Base-by-base conservation (phyloP, 495 filamentous ascomycete species). In the Podospora australis region DNA sequence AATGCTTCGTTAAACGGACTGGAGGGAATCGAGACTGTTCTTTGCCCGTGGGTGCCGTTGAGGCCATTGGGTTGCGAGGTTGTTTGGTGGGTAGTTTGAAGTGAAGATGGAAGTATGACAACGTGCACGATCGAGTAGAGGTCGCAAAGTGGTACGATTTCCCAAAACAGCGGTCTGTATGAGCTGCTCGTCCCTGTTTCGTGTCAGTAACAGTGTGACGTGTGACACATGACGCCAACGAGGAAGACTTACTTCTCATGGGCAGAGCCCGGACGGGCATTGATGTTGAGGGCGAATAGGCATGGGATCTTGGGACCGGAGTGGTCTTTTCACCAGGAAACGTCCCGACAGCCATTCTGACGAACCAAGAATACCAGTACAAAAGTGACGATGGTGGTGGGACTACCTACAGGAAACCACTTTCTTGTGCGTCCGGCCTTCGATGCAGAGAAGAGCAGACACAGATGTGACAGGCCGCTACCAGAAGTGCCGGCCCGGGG, bases 91-190 rank as follows among this genome's bases (percentile, higher is more conserved):
- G 42, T 26, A 10, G 10, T 22, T 6, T 29, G 43, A 0, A 35
- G 22, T 19, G 46, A 48, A 2, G 29, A 26, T 13, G 58, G 58
- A 11, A 59, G 48, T 16, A 58, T 23, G 40, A 56, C 46, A 5
- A 62, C 23, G 25, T 62, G 52, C 17, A 44, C 52, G 30, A 54
- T 32, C 0, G 49, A 50, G 40, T 55, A 61, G 10, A 55, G 36
- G 4, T 58, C 58, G 19, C 55, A 50, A 10, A 58, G 32, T 2
- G 43, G 24, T 4, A 58, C 39, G 19, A 46, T 10, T 5, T 61
- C 52, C 46, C 55, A 55, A n/a, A 53, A 55, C 14, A 51, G 53
- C 1, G 52, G 52, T n/a, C 52, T 46, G 7, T n/a, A 14, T 21
- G 17, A 26, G 7, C 22, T 44, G 21, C 6, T 36, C 35, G 46